A percentile compares a stretch with the other conserved stretches of the same genome.
Evolutionary conservation across 306 rosid species (phyloP).

Genomic region (Nissolia schottii): DNA sequence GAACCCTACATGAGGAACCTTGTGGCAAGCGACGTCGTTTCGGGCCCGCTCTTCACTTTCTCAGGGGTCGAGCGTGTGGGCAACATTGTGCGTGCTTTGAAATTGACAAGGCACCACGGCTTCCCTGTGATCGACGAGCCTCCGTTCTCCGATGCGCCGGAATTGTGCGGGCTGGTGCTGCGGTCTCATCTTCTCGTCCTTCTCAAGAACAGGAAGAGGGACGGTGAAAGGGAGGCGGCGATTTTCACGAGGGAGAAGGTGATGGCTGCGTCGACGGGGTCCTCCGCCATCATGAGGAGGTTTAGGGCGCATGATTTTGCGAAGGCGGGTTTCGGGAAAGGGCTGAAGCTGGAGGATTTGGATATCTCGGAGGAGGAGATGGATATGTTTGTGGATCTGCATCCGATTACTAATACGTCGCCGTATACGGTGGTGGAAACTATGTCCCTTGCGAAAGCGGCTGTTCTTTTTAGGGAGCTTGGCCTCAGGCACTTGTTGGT

Average conservation of each 20-base stretch:
- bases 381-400: constrained; percentile 78
- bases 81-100: constrained; percentile 45
- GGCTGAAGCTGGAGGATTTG: constrained; percentile 51
- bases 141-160: constrained; percentile 47
- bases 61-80: constrained; percentile 73
- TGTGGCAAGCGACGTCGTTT: constrained; percentile 65
- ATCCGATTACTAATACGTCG: constrained; percentile 58
- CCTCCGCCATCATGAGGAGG: constrained; percentile 27
- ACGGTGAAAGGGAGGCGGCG: too few relatives aligned
- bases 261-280: constrained; percentile 21
- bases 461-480: constrained; percentile 59
- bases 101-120: constrained; percentile 52
- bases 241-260: constrained; percentile 35
- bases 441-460: constrained; percentile 69
- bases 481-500: constrained; percentile 78
- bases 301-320: constrained; percentile 63
- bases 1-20: constrained; percentile 70
- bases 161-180: constrained; percentile 68
- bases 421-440: constrained; percentile 68
- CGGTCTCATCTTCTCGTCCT: constrained; percentile 80
- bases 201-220: constrained; percentile 54
- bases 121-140: constrained; percentile 85
- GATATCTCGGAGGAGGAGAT: constrained; percentile 51
- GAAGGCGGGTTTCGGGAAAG: constrained; percentile 74
- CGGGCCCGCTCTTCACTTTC: constrained; percentile 61